Percentiles rank a stretch among this genome's conserved stretches.
Conservation (phyloP, 768 basidiomycete genomes). For the Kwoniella bestiolae region DNA sequence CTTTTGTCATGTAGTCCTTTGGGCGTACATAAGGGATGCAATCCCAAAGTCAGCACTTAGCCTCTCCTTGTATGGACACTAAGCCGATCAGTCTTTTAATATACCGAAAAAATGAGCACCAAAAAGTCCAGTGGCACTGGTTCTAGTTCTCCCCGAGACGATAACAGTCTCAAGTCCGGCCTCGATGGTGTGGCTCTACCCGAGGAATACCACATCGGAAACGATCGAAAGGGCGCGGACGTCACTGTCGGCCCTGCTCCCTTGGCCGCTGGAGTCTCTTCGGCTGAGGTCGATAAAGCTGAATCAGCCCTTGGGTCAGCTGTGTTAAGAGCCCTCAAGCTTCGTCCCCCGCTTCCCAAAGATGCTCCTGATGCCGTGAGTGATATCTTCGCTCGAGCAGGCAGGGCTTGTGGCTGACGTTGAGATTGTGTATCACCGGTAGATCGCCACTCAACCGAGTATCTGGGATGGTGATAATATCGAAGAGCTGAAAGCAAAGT, state of each 20-base stretch:
- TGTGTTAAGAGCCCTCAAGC: constrained; percentile 21
- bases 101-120: neutral
- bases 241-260: constrained; percentile 1
- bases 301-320: constrained; percentile 29
- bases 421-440: neutral
- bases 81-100: no score
- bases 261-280: constrained; percentile 10
- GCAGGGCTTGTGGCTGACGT: no score
- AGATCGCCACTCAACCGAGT: constrained; percentile 45
- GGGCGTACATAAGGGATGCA: neutral
- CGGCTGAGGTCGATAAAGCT: constrained; percentile 14
- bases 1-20: neutral
- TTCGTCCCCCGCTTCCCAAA: constrained; percentile 21
- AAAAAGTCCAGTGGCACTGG: neutral
- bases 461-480: constrained; percentile 46
- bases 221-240: neutral
- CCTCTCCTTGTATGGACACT: no score
- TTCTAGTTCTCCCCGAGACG: constrained; percentile 13
- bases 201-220: constrained; percentile 14
- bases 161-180: constrained; percentile 7
- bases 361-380: constrained; percentile 31
- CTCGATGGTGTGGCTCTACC: constrained; percentile 1
- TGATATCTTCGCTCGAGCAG: neutral
- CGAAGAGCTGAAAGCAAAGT: constrained; percentile 24
- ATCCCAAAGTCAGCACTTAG: no score